Base-by-base conservation (phyloP, 2,329 filamentous ascomycete species). In the Colletotrichum spinosum region DNA sequence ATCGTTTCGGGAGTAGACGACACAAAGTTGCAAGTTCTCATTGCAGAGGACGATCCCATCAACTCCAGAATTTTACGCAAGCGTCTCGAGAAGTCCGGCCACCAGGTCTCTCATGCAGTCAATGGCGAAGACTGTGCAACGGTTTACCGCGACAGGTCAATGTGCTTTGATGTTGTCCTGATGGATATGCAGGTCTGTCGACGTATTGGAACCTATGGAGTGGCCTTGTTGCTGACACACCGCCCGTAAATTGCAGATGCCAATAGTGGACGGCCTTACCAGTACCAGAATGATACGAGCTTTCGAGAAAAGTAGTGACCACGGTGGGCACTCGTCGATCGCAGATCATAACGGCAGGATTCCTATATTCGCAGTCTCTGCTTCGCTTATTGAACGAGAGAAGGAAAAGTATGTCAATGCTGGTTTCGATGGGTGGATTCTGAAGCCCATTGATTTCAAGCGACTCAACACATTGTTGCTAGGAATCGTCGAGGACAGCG, bases 381-480 rank as follows among this genome's bases (percentile, higher is more conserved):
- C 94, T 8, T 95, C 92, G 0, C 80, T 97, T 2, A 73, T 92
- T 1, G 94, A 97, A 74, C 85, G 83, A 15, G 86, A 94, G 49
- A 85, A 81, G 55, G 81, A 90, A 45, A 85, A 78, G 0, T 97
- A 97, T 70, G 86, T 93, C 48, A 84, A 91, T 49, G 88, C 89
- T 7, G 94, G 94, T 0, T 97, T 97, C 70, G 93, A 97, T 70
- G 94, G 91, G 33, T 97, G 93, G 93, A 94, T 97, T 34, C 80
- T 97, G 62, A 97, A 97, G 72, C 93, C 93, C 0, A 92, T 97
- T 49, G 89, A 95, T 66, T 97, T 97, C 73, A 87, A 88, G 69
- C 85, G 93, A 8, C 81, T 97, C 0, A 88, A 87, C 64, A 83
- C 85, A 25, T 81, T 97, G 8, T 83, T 97, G 60, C 76, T 81